phyloP scores from a whole-genome alignment of 345 rosid species.

The Noccaea bulbosa region DNA sequence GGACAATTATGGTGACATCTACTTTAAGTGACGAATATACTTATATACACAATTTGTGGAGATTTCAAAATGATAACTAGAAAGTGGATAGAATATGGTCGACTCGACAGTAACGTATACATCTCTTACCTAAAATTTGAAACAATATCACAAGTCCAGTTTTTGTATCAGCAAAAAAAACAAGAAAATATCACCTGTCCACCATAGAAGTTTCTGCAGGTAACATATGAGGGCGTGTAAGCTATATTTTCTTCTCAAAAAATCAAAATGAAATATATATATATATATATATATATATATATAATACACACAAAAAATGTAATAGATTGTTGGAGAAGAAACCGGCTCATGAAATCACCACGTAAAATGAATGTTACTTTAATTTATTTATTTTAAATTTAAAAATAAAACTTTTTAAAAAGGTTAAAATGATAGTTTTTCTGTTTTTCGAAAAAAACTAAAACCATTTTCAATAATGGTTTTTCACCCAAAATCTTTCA shows the following conservation, averaged over 20 bases:
- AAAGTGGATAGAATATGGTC: slow-evolving; percentile 3
- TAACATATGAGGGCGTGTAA: slow-evolving; percentile 20
- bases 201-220: slow-evolving; percentile 14
- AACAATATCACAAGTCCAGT: not conserved
- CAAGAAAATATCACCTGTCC: slow-evolving; percentile 6
- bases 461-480: too few species aligned
- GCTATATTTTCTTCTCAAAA: slow-evolving; percentile 3
- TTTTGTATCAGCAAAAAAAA: too few species aligned
- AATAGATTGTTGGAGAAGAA: slow-evolving; percentile 24
- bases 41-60: slow-evolving; percentile 12
- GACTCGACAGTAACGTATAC: not conserved
- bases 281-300: too few species aligned
- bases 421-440: too few species aligned
- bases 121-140: slow-evolving; percentile 27
- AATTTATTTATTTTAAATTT: not conserved
- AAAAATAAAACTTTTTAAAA: too few species aligned
- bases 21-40: slow-evolving; percentile 18
- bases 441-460: too few species aligned
- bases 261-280: not conserved
- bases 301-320: not conserved
- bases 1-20: not conserved
- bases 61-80: slow-evolving; percentile 19
- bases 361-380: not conserved
- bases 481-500: too few species aligned
- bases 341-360: not conserved